Percentiles rank a stretch among this genome's conserved stretches.
Conservation (phyloP, 352 stramenopile species). For the Pythium sukuiense region DNA sequence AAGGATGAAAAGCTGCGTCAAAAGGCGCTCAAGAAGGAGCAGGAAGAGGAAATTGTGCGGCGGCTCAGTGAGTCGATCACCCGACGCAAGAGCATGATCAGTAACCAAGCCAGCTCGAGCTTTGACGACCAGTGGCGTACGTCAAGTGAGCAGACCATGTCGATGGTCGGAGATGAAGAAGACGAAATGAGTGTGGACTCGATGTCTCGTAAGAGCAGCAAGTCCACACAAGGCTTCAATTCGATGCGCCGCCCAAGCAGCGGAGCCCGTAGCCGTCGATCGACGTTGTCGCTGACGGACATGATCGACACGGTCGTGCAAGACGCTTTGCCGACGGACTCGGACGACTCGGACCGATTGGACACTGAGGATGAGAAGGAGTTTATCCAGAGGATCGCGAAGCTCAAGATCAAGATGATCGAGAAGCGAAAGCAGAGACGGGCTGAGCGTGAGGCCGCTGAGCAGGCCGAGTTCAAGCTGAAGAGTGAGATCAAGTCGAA, state of each 20-base stretch:
- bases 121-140: slow-evolving; percentile 7
- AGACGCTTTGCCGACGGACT: slow-evolving; percentile 29
- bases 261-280: slow-evolving; percentile 8
- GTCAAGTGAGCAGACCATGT: neutral
- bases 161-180: neutral
- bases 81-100: slow-evolving; percentile 16
- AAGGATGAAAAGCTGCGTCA: slow-evolving; percentile 19
- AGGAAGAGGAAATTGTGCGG: slow-evolving; percentile 19
- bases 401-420: slow-evolving; percentile 29
- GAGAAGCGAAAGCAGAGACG: slow-evolving; percentile 14
- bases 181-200: neutral
- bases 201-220: neutral
- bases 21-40: slow-evolving; percentile 8
- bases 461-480: neutral
- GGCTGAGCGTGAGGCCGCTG: neutral
- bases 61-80: slow-evolving; percentile 1
- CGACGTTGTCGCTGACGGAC: slow-evolving; percentile 20
- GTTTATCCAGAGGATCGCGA: slow-evolving; percentile 26
- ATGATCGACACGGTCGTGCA: slow-evolving; percentile 28
- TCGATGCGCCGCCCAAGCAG: neutral
- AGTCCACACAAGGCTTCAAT: neutral
- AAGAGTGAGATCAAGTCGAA: neutral
- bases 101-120: slow-evolving; percentile 12
- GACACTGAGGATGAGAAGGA: slow-evolving; percentile 30
- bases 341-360: slow-evolving; percentile 21